phyloP scores from a whole-genome alignment of 2,329 filamentous ascomycete species.

The Cordyceps fumosorosea region DNA sequence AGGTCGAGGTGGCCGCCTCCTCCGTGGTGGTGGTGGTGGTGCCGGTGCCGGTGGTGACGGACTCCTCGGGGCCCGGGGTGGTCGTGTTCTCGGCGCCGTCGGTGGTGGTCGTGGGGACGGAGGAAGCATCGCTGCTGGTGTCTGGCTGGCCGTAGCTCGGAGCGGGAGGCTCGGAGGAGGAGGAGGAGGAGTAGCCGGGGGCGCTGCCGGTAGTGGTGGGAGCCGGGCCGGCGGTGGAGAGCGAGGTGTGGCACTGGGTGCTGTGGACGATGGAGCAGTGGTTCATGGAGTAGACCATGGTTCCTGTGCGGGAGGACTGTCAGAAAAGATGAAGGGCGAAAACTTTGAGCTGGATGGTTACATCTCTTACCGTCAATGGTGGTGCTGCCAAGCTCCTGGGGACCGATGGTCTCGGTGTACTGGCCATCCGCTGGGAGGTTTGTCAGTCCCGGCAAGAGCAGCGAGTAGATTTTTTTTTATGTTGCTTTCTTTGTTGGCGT shows the following conservation, averaged over 20 bases:
- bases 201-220: background rate
- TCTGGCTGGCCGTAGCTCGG: constrained; percentile 8
- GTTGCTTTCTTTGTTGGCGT: background rate
- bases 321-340: background rate
- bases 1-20: constrained; percentile 1
- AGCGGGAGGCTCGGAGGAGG: background rate
- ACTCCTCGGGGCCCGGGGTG: background rate
- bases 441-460: background rate
- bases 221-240: constrained; percentile 21
- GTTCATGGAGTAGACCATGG: constrained; percentile 29
- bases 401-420: constrained; percentile 23
- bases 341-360: background rate
- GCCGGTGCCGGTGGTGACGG: constrained; percentile 11
- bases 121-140: constrained; percentile 12
- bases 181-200: background rate
- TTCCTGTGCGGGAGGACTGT: constrained; percentile 17
- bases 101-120: constrained; percentile 9
- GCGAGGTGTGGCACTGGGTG: constrained; percentile 27
- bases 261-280: constrained; percentile 29
- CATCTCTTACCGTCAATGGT: constrained; percentile 25
- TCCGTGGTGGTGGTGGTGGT: constrained; percentile 12
- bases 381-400: constrained; percentile 26
- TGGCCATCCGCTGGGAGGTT: constrained; percentile 21
- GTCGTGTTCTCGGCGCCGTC: constrained; percentile 12
- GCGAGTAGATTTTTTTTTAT: background rate